Evolutionary conservation across 116 monocot species (phyloP).

Genomic region (Iris pallida): DNA sequence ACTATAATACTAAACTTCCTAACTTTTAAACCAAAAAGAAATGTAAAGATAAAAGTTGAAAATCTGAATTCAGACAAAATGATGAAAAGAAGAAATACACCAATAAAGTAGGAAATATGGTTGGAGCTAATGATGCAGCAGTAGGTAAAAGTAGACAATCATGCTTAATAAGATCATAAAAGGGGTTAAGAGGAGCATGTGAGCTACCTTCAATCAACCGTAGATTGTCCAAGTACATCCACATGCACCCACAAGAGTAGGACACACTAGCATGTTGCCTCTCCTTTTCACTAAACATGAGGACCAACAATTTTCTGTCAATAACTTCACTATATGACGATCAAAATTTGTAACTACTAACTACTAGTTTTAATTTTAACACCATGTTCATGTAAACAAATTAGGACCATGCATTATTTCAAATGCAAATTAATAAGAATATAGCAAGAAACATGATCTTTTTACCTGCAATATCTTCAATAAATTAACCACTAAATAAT

Average conservation of each 20-base stretch:
- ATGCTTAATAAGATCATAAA: slow-evolving; percentile 66
- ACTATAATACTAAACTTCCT: too few species aligned
- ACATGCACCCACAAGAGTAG: slow-evolving; percentile 73
- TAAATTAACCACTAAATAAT: too few species aligned
- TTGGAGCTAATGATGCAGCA: slow-evolving; percentile 94
- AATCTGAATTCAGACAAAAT: too few species aligned
- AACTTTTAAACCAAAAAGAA: too few species aligned
- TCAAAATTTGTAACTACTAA: not conserved
- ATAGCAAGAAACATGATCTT: too few species aligned
- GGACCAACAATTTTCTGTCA: not conserved
- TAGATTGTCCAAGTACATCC: slow-evolving; percentile 88
- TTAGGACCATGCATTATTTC: too few species aligned
- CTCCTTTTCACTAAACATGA: slow-evolving; percentile 74
- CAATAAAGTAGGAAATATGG: too few species aligned
- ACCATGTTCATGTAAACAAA: too few species aligned
- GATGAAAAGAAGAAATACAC: too few species aligned
- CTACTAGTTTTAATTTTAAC: not conserved
- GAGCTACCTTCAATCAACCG: slow-evolving; percentile 47
- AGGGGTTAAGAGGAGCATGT: slow-evolving; percentile 70
- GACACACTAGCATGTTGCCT: slow-evolving; percentile 61
- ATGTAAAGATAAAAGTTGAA: too few species aligned
- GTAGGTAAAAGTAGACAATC: slow-evolving; percentile 60
- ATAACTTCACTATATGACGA: not conserved
- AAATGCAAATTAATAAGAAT: too few species aligned
- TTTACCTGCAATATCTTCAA: too few species aligned